Evolutionary conservation across 768 basidiomycete species (phyloP).

Genomic region (Amanita pallidorosea): DNA sequence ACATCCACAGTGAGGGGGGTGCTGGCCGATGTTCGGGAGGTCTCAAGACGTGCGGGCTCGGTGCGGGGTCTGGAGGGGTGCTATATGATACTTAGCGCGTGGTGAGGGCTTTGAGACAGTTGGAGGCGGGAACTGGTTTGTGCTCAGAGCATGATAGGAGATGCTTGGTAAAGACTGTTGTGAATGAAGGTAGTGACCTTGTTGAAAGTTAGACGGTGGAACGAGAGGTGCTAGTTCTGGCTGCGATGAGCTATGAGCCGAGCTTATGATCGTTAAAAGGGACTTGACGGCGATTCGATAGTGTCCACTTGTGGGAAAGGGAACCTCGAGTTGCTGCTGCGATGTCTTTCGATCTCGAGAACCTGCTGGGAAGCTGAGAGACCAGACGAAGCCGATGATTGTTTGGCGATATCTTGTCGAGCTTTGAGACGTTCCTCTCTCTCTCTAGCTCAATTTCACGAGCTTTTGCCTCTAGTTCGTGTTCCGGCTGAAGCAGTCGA

Average conservation of each 20-base stretch:
- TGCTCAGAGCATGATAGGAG: neutral
- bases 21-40: conserved; percentile 32
- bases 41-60: conserved; percentile 25
- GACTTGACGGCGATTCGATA: neutral
- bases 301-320: neutral
- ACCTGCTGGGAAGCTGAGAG: conserved; percentile 10
- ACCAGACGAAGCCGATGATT: conserved; percentile 9
- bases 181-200: neutral
- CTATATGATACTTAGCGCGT: conserved; percentile 29
- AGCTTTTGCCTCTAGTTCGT: conserved; percentile 39
- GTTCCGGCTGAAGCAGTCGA: conserved; percentile 40
- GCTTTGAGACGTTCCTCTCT: conserved; percentile 27
- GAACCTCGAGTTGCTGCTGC: conserved; percentile 8
- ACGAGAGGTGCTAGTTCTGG: neutral
- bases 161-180: neutral
- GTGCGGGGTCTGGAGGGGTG: conserved; percentile 16
- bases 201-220: neutral
- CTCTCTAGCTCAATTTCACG: conserved; percentile 52
- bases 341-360: conserved; percentile 21
- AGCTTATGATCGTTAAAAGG: conserved; percentile 25
- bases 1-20: no score
- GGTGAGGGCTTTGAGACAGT: conserved; percentile 17
- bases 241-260: conserved; percentile 17
- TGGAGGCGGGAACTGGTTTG: conserved; percentile 6
- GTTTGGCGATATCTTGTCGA: conserved; percentile 18